phyloP scores from a whole-genome alignment of 169 alveolate species.

The Toxoplasma gondii region DNA sequence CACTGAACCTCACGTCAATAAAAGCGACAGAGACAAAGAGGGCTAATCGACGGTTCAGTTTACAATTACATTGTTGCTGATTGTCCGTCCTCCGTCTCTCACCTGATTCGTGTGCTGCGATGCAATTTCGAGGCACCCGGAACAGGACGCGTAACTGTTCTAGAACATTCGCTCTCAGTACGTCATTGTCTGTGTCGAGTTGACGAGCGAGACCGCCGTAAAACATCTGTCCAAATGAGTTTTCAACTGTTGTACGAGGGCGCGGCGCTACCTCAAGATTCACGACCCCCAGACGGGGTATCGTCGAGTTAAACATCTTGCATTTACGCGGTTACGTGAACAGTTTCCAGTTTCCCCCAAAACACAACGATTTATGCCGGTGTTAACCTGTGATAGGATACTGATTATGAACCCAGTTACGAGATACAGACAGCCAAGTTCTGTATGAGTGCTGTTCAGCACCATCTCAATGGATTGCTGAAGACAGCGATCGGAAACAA shows the following conservation, averaged over 20 bases:
- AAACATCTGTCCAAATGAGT: not conserved
- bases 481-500: too few relatives aligned
- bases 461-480: too few relatives aligned
- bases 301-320: slow-evolving; percentile 27
- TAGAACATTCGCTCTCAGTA: not conserved
- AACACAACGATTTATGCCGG: too few relatives aligned
- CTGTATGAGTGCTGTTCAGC: too few relatives aligned
- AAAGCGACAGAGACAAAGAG: too few relatives aligned
- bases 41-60: too few relatives aligned
- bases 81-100: not conserved
- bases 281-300: slow-evolving; percentile 25
- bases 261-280: not conserved
- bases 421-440: too few relatives aligned
- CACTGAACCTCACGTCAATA: too few relatives aligned
- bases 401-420: too few relatives aligned
- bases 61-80: too few relatives aligned
- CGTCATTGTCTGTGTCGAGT: not conserved
- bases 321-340: not conserved
- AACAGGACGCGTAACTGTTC: not conserved
- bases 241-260: not conserved
- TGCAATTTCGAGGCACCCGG: slow-evolving; percentile 16
- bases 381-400: too few relatives aligned
- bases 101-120: slow-evolving; percentile 23
- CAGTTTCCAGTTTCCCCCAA: too few relatives aligned
- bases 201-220: not conserved